phyloP scores from a whole-genome alignment of 2,329 filamentous ascomycete genomes.

The Chaetomium sp. region DNA sequence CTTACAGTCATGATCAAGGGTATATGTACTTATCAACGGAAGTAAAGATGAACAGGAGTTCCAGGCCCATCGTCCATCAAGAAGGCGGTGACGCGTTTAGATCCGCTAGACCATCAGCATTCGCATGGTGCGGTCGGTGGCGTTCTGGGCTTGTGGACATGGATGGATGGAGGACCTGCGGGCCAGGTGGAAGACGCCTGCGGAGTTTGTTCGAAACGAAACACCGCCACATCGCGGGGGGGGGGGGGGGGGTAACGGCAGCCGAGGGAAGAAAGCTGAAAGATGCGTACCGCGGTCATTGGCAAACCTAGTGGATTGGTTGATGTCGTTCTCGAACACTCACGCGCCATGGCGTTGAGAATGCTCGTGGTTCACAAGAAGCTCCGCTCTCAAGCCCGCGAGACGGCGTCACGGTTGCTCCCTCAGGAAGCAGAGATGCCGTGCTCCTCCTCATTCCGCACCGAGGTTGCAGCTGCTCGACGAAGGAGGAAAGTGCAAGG shows the following conservation, averaged over 20 bases:
- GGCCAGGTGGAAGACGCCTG: background rate
- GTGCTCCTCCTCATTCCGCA: background rate
- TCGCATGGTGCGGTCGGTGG: too few species aligned
- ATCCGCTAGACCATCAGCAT: background rate
- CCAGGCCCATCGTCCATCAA: too few species aligned
- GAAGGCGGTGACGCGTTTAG: too few species aligned
- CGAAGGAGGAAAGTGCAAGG: background rate
- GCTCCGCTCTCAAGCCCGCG: background rate
- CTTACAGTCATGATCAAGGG: too few species aligned
- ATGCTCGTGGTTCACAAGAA: background rate
- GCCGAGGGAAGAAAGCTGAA: background rate
- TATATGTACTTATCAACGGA: too few species aligned
- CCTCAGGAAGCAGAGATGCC: background rate
- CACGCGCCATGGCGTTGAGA: background rate
- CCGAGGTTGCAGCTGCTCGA: background rate
- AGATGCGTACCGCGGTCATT: background rate
- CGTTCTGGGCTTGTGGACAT: background rate
- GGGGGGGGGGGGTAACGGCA: too few species aligned
- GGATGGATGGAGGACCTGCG: background rate
- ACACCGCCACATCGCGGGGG: background rate
- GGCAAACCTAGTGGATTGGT: background rate
- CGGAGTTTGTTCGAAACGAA: background rate
- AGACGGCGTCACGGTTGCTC: too few species aligned
- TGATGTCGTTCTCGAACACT: background rate
- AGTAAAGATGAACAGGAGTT: too few species aligned